Base-by-base conservation (phyloP, 2,329 filamentous ascomycete species). In the Aspergillus ochraceus region DNA sequence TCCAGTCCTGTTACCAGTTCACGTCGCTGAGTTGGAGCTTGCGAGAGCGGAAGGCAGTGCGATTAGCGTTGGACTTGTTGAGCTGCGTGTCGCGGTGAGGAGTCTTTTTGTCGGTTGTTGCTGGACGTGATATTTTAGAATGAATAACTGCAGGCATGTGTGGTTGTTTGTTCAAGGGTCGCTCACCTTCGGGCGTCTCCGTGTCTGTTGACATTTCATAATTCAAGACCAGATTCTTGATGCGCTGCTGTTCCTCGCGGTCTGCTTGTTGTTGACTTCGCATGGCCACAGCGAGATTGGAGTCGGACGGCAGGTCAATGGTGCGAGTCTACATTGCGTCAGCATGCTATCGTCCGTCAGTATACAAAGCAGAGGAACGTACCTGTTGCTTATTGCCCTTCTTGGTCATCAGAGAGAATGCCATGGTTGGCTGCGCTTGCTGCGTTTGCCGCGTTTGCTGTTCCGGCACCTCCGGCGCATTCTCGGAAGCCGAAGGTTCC, bases 191-290 rank as follows among this genome's bases (percentile, higher is more conserved):
- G 70, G 83, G 79, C 65, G 92, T 88, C 72, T 96, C 91, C 67
- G 82, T 88, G 70, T 88, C 84, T 64, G 96, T 92, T 54, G 91
- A 88, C 72, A 97, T 86, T 78, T 99, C 95, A 73, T 97, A 96
- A 77, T 97, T 98, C 68, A 99, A 82, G 56, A 99, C 95, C 50
- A 99, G 83, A 71, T 92, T 97, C 81, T 99, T 99, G 86, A 99
- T 99, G 63, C 95, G 90, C 76, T 97, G 92, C 76, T 99, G 94
- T 76, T 99, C 96, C 73, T 97, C 95, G 55, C 90, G 89, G 74
- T 98, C 94, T 2, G 92, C 94, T 77, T 96, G 90, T 74, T 97
- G 93, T 79, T 98, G 93, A 61, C 86, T 92, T 74, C 92, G 95
- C 92, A 99, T 95, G 49, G 95, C 95, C 65, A 98, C 86, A 6